Evolutionary conservation across 345 rosid species (phyloP).

Genomic region (Camelina neglecta): DNA sequence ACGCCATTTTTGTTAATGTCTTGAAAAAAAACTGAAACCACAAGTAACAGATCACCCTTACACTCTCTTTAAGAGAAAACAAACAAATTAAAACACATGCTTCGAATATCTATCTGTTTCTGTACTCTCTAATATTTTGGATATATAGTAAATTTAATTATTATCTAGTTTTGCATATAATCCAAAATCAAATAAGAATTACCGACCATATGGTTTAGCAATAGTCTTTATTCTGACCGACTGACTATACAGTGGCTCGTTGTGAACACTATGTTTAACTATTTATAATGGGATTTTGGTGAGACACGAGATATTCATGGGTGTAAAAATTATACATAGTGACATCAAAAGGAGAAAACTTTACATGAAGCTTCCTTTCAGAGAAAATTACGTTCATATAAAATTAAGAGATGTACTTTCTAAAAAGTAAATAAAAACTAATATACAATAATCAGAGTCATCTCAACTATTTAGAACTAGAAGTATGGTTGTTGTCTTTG

Average conservation of each 20-base stretch:
- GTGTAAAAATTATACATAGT: neutral
- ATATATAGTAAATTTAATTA: neutral
- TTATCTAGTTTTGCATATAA: neutral
- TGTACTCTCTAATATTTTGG: neutral
- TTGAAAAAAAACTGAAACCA: constrained; percentile 9
- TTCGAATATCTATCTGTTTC: constrained; percentile 4
- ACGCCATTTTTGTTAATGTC: constrained; percentile 25
- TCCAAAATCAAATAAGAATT: neutral
- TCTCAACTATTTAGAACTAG: neutral
- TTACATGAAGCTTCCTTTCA: constrained; percentile 32
- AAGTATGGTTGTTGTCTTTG: neutral
- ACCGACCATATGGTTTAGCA: neutral
- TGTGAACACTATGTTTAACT: constrained; percentile 7
- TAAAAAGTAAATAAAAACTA: constrained; percentile 6
- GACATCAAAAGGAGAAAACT: constrained; percentile 32
- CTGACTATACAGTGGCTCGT: constrained; percentile 8
- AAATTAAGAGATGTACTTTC: constrained; percentile 22
- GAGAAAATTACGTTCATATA: constrained; percentile 10
- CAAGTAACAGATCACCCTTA: constrained; percentile 12
- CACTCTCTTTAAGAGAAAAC: constrained; percentile 1
- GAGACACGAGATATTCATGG: constrained; percentile 26
- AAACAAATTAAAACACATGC: constrained; percentile 2
- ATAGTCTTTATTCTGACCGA: constrained; percentile 7
- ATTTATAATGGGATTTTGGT: neutral
- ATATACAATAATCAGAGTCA: neutral